phyloP scores from a whole-genome alignment of 2,329 filamentous ascomycete genomes.

The Penicillium sp. region DNA sequence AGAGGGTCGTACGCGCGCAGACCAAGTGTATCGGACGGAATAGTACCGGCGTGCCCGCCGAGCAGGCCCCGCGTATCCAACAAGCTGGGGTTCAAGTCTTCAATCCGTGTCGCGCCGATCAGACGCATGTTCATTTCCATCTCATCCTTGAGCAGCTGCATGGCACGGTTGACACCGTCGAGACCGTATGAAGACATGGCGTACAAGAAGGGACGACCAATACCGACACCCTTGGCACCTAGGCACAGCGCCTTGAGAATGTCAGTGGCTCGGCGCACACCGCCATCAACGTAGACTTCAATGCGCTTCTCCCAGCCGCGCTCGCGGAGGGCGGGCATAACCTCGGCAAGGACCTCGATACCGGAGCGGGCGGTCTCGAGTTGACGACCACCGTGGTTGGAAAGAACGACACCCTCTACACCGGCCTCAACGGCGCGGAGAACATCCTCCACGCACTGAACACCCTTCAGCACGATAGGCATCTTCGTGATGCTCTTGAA shows the following conservation, averaged over 20 bases:
- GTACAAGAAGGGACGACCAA: slow-evolving; percentile 91
- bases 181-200: slow-evolving; percentile 93
- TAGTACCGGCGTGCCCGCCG: slow-evolving; percentile 59
- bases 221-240: slow-evolving; percentile 88
- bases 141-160: slow-evolving; percentile 92
- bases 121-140: slow-evolving; percentile 99
- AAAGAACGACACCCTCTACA: slow-evolving; percentile 87
- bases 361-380: slow-evolving; percentile 88
- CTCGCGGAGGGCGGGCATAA: slow-evolving; percentile 81
- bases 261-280: slow-evolving; percentile 85
- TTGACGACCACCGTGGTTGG: slow-evolving; percentile 94
- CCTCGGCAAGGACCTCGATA: slow-evolving; percentile 88
- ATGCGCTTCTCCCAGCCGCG: slow-evolving; percentile 74
- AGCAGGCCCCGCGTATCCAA: slow-evolving; percentile 74
- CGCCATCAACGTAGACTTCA: slow-evolving; percentile 90
- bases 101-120: slow-evolving; percentile 75
- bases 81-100: slow-evolving; percentile 77
- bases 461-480: slow-evolving; percentile 95
- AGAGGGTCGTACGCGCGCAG: slow-evolving; percentile 61
- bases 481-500: slow-evolving; percentile 87
- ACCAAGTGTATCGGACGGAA: slow-evolving; percentile 65
- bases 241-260: slow-evolving; percentile 94
- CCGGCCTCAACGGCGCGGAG: slow-evolving; percentile 80
- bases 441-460: slow-evolving; percentile 95
- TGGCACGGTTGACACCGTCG: slow-evolving; percentile 84